Evolutionary conservation across 2,329 filamentous ascomycete species (phyloP).

Genomic region (Myrmaecium sp.): DNA sequence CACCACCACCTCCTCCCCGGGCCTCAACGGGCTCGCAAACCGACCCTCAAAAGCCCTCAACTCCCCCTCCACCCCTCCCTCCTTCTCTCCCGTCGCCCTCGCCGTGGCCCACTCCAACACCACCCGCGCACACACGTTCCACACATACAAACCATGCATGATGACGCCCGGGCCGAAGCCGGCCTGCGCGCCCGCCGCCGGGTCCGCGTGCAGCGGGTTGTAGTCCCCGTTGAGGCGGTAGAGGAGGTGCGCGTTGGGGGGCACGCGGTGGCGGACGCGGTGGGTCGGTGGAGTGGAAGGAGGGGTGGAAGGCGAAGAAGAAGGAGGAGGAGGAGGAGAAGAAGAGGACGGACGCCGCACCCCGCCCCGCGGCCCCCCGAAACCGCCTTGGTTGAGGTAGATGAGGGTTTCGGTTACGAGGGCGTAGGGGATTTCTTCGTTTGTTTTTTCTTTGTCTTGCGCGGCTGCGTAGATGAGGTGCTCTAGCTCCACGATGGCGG

Average conservation of each 20-base stretch:
- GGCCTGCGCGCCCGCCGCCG: conserved; percentile 74
- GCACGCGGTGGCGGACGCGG: conserved; percentile 1
- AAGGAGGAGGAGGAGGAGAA: background rate
- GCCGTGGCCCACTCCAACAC: conserved; percentile 60
- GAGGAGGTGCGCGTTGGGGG: too few species aligned
- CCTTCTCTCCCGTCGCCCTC: too few species aligned
- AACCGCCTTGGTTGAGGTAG: conserved; percentile 64
- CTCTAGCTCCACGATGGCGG: conserved; percentile 63
- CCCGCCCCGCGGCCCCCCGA: conserved; percentile 76
- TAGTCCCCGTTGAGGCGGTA: conserved; percentile 75
- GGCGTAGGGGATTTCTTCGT: too few species aligned
- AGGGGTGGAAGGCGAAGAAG: background rate
- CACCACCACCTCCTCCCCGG: conserved; percentile 65
- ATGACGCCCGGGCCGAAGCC: conserved; percentile 81
- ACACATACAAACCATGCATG: conserved; percentile 77
- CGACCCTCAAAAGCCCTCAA: conserved; percentile 78
- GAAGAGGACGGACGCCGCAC: conserved; percentile 1
- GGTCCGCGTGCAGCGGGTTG: conserved; percentile 79
- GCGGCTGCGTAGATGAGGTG: too few species aligned
- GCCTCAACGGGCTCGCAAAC: conserved; percentile 71
- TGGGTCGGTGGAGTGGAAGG: conserved; percentile 1
- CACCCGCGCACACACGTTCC: conserved; percentile 62
- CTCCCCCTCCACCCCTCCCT: too few species aligned
- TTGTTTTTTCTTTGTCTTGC: too few species aligned
- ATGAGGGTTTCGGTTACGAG: conserved; percentile 35